Conservation (phyloP, 805 yeast species). For the Jamesozyma lodderae region DNA sequence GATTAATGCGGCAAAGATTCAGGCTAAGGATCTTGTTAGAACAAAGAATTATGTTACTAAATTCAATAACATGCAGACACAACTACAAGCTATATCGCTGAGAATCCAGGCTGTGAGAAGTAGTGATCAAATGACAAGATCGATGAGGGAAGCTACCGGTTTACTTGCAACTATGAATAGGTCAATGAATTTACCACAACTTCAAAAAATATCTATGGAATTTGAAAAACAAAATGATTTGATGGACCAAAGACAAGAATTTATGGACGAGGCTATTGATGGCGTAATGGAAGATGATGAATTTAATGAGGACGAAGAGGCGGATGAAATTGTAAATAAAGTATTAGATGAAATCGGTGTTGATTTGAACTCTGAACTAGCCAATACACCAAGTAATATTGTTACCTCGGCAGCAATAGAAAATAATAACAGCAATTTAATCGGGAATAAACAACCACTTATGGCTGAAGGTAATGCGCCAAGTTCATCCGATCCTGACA, state of each 20-base stretch:
- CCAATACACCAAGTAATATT: conserved; percentile 36
- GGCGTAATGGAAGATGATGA: conserved; percentile 92
- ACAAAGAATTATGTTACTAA: conserved; percentile 75
- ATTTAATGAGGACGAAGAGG: conserved; percentile 78
- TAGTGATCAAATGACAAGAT: conserved; percentile 88
- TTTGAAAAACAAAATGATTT: conserved; percentile 89
- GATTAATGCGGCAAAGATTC: conserved; percentile 80
- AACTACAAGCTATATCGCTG: conserved; percentile 85
- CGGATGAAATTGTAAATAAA: conserved; percentile 81
- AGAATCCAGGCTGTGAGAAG: conserved; percentile 86
- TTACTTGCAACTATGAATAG: conserved; percentile 80
- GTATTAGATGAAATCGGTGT: conserved; percentile 96
- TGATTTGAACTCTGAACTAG: conserved; percentile 49
- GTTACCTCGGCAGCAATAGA: conserved; percentile 17
- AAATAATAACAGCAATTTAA: conserved; percentile 10
- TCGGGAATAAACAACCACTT: conserved; percentile 13
- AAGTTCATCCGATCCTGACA: conserved; percentile 43
- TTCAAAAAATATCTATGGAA: conserved; percentile 86
- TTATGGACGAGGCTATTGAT: conserved; percentile 97
- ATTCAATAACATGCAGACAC: conserved; percentile 89
- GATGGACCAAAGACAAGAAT: conserved; percentile 98
- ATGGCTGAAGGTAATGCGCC: conserved; percentile 33
- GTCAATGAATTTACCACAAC: conserved; percentile 82
- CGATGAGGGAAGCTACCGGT: conserved; percentile 90
- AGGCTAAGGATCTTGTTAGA: conserved; percentile 89